A percentile compares a stretch with the other conserved stretches of the same genome.
Conservation (phyloP, 495 filamentous ascomycete species). For the Bryoglossum gracile region DNA sequence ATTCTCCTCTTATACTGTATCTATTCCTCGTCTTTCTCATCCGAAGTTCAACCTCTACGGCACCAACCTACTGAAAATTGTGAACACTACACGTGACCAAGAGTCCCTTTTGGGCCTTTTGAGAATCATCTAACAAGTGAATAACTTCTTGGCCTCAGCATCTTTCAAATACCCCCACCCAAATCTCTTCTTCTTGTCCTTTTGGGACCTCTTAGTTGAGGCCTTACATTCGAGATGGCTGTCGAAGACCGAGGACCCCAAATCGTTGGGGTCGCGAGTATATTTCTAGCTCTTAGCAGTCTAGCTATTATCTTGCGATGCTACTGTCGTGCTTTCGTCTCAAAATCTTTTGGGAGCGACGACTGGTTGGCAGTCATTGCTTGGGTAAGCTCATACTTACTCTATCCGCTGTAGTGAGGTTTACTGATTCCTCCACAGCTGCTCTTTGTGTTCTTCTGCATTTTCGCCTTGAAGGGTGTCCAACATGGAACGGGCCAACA, state of each 20-base stretch:
- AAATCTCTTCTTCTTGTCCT: not conserved
- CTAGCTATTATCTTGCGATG: constrained; percentile 30
- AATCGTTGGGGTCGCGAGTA: constrained; percentile 17
- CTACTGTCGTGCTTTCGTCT: constrained; percentile 33
- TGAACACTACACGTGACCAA: too few species aligned
- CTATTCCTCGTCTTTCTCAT: too few species aligned
- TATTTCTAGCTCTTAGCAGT: constrained; percentile 29
- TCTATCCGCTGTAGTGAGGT: too few species aligned
- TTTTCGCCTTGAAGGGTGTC: constrained; percentile 18
- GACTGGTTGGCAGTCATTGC: constrained; percentile 30
- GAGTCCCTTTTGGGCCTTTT: too few species aligned
- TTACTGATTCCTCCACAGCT: constrained; percentile 10
- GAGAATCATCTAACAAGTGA: too few species aligned
- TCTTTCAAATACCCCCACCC: not conserved
- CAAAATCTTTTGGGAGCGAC: constrained; percentile 37
- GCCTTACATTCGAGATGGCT: not conserved
- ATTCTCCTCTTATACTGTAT: too few species aligned
- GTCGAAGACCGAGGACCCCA: constrained; percentile 15
- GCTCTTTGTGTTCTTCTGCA: constrained; percentile 17
- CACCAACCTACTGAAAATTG: too few species aligned
- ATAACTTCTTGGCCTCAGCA: too few species aligned
- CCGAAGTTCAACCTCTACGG: too few species aligned
- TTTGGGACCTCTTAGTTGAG: not conserved
- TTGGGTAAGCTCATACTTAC: too few species aligned
- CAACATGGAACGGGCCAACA: constrained; percentile 23